Conservation (phyloP, 768 basidiomycete genomes). For the Amanita jacksonii region DNA sequence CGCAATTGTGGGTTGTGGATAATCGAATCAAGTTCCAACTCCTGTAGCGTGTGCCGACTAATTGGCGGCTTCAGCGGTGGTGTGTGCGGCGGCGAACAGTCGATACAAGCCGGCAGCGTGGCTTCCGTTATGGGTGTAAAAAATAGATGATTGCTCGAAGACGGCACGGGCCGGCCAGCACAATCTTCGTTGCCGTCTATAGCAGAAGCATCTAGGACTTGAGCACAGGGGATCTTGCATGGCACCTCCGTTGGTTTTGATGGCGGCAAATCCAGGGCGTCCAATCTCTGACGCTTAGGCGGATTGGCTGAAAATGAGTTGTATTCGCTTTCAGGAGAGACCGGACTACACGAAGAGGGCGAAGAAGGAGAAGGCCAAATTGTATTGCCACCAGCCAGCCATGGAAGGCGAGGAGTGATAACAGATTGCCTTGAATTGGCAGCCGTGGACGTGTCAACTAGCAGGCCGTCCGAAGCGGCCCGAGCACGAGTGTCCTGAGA, state of each 20-base stretch:
- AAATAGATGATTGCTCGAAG: constrained; percentile 33
- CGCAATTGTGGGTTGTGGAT: constrained; percentile 87
- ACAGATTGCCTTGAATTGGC: constrained; percentile 1
- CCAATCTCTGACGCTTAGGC: constrained; percentile 33
- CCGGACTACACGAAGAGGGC: constrained; percentile 22
- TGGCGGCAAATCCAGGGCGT: constrained; percentile 22
- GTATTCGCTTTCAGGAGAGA: constrained; percentile 18
- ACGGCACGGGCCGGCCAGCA: constrained; percentile 33
- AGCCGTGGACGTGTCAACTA: constrained; percentile 5
- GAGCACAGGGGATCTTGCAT: constrained; percentile 19
- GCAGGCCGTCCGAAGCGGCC: constrained; percentile 4
- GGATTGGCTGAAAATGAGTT: constrained; percentile 14
- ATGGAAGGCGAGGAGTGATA: constrained; percentile 33
- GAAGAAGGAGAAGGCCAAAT: constrained; percentile 23
- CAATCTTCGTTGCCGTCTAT: constrained; percentile 39
- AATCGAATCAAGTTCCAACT: constrained; percentile 79
- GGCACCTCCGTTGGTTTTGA: constrained; percentile 12
- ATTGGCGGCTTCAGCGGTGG: constrained; percentile 69
- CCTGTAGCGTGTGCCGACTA: constrained; percentile 73
- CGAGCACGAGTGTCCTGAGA: constrained; percentile 12
- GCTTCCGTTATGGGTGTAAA: constrained; percentile 10
- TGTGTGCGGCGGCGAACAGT: constrained; percentile 43
- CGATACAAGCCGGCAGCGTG: constrained; percentile 16
- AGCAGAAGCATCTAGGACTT: constrained; percentile 30
- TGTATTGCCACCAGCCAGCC: constrained; percentile 21